Base-by-base conservation (phyloP, 371 early-diverging fungal species). In the Circinella minor region DNA sequence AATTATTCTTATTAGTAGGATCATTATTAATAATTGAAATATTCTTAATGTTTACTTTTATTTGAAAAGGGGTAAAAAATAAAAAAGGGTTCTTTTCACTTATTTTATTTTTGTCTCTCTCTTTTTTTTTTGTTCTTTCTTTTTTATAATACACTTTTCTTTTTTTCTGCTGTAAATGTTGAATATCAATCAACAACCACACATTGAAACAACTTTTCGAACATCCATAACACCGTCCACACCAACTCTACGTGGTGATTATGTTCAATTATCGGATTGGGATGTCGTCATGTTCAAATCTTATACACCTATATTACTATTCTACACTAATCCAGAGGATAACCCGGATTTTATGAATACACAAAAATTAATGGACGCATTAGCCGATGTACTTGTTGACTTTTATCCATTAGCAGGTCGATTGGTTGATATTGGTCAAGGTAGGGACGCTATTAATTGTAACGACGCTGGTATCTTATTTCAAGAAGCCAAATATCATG, bases 221-320 rank as follows among this genome's bases (percentile, higher is more conserved):
- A 65, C 67, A 64, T 78, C 75, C 75, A 34, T 78, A 11, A 73
- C 61, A 37, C 81, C 81, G 8, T 46, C 68, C 0, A 64, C 51
- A 37, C 70, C 75, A 3, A 81, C 78, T 17, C 66, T 77, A 5
- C 14, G 48, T 27, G 49, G 71, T 51, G 54, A 67, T 49, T 66
- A 66, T 47, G 69, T 77, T 5, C 60, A 74, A 4, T 51, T 81
- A 36, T 78, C 81, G 1, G 81, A 81, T 39, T 81, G 81, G 81
- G 81, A 81, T 67, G 67, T 74, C n/a, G 81, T 81, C 47, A 81
- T 81, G 81, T 81, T 73, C 61, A 78, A 78, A 51, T 78, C 81
- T 0, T 81, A 81, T 69, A 81, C 74, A 3, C 81, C 81, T 6
- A 36, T 81, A 1, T 59, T 81, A 3, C 43, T 81, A 27, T 81